Evolutionary conservation across 176 grass and related monocot genomes (phyloP).

Genomic region (Carex myosuroides): DNA sequence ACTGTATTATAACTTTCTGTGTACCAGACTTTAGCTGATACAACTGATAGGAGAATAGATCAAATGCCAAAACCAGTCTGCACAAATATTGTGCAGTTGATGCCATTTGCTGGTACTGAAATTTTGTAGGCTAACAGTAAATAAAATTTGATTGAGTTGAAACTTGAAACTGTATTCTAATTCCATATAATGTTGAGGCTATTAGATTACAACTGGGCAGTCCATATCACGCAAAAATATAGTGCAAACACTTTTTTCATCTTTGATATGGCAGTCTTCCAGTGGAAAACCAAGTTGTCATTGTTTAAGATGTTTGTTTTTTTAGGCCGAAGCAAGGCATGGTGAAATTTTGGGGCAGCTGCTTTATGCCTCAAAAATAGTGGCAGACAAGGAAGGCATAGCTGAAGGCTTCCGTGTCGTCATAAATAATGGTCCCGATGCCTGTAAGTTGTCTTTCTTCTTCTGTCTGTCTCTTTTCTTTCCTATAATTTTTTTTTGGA

Average conservation of each 20-base stretch:
- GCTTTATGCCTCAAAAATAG: slow-evolving; percentile 67
- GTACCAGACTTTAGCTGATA: not conserved
- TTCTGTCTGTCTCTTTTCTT: not conserved
- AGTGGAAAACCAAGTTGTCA: not conserved
- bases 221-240: not conserved
- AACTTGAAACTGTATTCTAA: not conserved
- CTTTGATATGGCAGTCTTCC: not conserved
- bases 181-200: not conserved
- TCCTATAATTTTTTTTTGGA: not conserved
- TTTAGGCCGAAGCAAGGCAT: slow-evolving; percentile 80
- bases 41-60: not conserved
- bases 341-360: slow-evolving; percentile 67
- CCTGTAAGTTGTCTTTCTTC: slow-evolving; percentile 48
- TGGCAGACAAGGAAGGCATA: slow-evolving; percentile 86
- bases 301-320: not conserved
- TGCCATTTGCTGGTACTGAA: not conserved
- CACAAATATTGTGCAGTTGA: not conserved
- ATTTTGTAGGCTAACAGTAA: not conserved
- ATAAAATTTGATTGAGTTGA: not conserved
- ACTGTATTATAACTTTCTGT: not conserved
- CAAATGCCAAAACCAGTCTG: not conserved
- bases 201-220: not conserved
- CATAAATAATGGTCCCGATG: slow-evolving; percentile 81
- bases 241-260: not conserved
- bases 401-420: slow-evolving; percentile 58